Percentiles rank a stretch among this genome's conserved stretches.
Conservation (phyloP, 371 early-diverging fungal species). For the Apophysomyces elegans region DNA sequence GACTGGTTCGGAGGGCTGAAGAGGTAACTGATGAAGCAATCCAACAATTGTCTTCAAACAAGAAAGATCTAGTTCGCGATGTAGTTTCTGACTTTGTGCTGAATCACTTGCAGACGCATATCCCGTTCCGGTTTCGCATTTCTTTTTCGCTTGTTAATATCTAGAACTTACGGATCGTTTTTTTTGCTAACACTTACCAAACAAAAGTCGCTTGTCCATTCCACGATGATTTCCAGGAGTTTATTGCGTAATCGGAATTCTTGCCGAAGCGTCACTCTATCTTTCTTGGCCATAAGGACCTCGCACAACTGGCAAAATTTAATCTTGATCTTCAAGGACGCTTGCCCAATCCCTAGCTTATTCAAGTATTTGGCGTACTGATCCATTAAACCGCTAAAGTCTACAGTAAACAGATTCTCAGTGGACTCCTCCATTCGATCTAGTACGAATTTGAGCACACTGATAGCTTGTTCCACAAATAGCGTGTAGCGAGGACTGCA, state of each 20-base stretch:
- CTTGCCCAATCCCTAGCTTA: conserved; percentile 57
- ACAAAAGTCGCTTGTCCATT: conserved; percentile 84
- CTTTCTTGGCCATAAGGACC: conserved; percentile 74
- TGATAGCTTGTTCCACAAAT: conserved; percentile 85
- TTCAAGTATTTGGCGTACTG: conserved; percentile 81
- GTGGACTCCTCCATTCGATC: conserved; percentile 70
- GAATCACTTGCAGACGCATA: conserved; percentile 37
- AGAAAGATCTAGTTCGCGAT: conserved; percentile 77
- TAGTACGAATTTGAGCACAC: conserved; percentile 77
- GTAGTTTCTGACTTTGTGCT: conserved; percentile 57
- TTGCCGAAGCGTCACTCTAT: conserved; percentile 74
- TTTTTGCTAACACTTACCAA: conserved; percentile 8
- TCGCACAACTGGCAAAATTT: conserved; percentile 85
- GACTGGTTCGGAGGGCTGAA: conserved; percentile 75
- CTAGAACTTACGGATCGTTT: background rate
- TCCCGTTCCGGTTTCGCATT: conserved; percentile 25
- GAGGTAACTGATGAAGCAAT: conserved; percentile 76
- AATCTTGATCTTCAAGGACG: conserved; percentile 73
- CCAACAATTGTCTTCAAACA: conserved; percentile 82
- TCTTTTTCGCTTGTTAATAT: conserved; percentile 16
- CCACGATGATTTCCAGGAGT: conserved; percentile 75
- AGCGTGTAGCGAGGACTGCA: conserved; percentile 79
- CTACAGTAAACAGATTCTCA: conserved; percentile 69
- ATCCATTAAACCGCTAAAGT: conserved; percentile 76
- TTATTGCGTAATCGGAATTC: conserved; percentile 84